These are phyloP conservation scores for Gamsiella multidivaricata DNA, from an alignment of 192 early-diverging fungal genomes.

Conservation along the genomic window DNA sequence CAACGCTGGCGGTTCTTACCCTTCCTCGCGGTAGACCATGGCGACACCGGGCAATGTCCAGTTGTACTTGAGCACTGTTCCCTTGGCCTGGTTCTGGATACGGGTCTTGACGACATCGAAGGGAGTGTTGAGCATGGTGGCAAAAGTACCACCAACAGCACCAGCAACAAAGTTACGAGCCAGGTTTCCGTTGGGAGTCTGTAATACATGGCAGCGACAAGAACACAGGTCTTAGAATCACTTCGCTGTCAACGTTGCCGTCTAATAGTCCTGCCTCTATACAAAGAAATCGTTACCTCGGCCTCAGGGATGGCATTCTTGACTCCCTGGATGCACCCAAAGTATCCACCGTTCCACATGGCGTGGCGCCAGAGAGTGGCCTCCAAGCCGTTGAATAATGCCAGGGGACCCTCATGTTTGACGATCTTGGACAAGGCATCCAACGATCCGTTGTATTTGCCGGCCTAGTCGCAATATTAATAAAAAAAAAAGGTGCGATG, in stretches of 20 bases:
- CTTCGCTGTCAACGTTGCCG: too few relatives aligned
- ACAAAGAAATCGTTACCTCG: conserved; percentile 44
- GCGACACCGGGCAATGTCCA: conserved; percentile 84
- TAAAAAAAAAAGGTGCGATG: too few relatives aligned
- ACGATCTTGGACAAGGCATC: conserved; percentile 88
- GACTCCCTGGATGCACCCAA: conserved; percentile 83
- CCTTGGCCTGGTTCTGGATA: conserved; percentile 85
- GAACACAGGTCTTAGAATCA: not conserved
- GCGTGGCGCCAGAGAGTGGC: conserved; percentile 95
- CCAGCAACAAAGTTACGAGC: conserved; percentile 92
- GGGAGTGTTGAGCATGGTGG: conserved; percentile 93
- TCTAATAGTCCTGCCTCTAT: too few relatives aligned
- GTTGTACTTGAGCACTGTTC: conserved; percentile 84
- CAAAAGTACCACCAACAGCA: conserved; percentile 91
- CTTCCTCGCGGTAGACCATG: conserved; percentile 89
- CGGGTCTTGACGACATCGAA: conserved; percentile 98
- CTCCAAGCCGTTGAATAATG: conserved; percentile 92
- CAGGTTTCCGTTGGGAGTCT: conserved; percentile 80
- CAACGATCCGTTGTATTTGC: conserved; percentile 83
- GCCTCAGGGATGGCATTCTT: conserved; percentile 83
- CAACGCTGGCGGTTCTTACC: conserved; percentile 60
- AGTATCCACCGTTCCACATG: conserved; percentile 97
- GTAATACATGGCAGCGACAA: not conserved
- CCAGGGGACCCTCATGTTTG: conserved; percentile 79
- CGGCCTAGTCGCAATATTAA: conserved; percentile 61